Conservation (phyloP, 2,329 filamentous ascomycete genomes). For the Pseudopyricularia cyperi region DNA sequence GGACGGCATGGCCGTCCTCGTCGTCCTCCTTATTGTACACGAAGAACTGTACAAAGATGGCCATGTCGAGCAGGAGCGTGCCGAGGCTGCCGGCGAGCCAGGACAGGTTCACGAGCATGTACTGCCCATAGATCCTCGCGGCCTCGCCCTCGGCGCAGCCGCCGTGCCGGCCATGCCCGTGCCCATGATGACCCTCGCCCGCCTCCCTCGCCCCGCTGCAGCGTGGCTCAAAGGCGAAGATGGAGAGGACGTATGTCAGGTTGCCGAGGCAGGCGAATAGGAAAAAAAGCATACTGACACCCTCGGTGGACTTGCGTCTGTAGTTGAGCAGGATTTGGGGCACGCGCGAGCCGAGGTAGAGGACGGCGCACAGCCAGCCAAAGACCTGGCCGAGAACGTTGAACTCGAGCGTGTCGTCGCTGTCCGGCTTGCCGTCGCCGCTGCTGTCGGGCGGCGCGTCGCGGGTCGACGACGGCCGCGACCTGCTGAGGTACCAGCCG, state of each 20-base stretch:
- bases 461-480: conserved; percentile 24
- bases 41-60: conserved; percentile 81
- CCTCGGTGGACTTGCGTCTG: conserved; percentile 82
- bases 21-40: conserved; percentile 47
- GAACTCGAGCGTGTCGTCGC: conserved; percentile 45
- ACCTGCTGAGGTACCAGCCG: conserved; percentile 68
- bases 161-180: background rate
- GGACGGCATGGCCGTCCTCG: conserved; percentile 5
- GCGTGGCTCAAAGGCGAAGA: conserved; percentile 74
- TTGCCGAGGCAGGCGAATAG: conserved; percentile 94
- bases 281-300: conserved; percentile 89
- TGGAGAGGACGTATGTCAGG: conserved; percentile 81
- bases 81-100: conserved; percentile 87
- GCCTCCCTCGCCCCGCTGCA: conserved; percentile 27
- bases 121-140: conserved; percentile 54
- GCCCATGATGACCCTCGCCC: background rate
- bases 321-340: conserved; percentile 90
- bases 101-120: conserved; percentile 79
- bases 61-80: conserved; percentile 71
- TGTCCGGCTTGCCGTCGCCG: too few species aligned
- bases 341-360: conserved; percentile 81
- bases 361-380: conserved; percentile 77
- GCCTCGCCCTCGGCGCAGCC: conserved; percentile 55
- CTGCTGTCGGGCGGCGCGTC: too few species aligned
- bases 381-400: conserved; percentile 77